A percentile compares a stretch with the other conserved stretches of the same genome.
phyloP scores from a whole-genome alignment of 306 rosid species.

The Medicago lupulina region DNA sequence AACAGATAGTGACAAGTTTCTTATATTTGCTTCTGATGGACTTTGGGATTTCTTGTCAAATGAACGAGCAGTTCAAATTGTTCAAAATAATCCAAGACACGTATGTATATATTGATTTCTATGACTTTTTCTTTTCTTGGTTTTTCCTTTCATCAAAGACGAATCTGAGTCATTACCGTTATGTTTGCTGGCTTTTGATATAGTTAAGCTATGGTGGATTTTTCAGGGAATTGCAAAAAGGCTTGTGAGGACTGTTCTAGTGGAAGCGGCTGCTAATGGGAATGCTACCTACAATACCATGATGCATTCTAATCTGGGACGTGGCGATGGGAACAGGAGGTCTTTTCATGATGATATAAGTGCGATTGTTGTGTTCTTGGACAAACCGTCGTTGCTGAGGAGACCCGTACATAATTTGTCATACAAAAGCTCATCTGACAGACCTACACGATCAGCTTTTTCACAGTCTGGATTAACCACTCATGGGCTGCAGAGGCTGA shows the following conservation, averaged over 20 bases:
- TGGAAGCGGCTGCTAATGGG: background rate
- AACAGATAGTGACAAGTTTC: background rate
- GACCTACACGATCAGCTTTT: accelerated
- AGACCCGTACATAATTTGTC: background rate
- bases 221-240: constrained; percentile 8
- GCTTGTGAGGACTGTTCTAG: background rate
- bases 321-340: background rate
- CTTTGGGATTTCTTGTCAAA: background rate
- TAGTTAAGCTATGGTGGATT: too few species aligned
- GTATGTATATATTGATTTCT: background rate
- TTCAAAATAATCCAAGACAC: background rate
- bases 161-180: too few species aligned
- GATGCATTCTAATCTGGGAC: too few species aligned
- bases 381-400: background rate
- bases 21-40: constrained; percentile 18
- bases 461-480: background rate
- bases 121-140: background rate
- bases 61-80: background rate
- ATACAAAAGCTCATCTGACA: background rate
- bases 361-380: too few species aligned
- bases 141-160: background rate
- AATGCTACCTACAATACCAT: background rate
- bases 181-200: too few species aligned
- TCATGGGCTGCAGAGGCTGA: background rate
- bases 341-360: too few species aligned